These are phyloP conservation scores for Pythium grandisporangium DNA, from an alignment of 352 stramenopile genomes.

Conservation along the genomic window DNA sequence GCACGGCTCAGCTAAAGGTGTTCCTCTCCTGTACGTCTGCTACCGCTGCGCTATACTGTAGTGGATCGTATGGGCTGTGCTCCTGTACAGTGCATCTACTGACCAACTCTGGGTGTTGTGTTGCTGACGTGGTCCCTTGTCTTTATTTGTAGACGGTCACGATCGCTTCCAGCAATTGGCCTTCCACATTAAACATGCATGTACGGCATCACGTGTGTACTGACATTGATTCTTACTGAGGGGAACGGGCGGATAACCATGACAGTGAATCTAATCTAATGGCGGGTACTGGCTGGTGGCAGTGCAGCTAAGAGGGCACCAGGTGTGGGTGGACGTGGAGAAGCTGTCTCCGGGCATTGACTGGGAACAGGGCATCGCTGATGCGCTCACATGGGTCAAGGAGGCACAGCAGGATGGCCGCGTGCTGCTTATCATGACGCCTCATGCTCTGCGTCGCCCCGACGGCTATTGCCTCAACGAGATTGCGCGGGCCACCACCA, in stretches of 20 bases:
- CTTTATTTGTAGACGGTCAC: constrained; percentile 43
- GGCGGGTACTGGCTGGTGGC: no score
- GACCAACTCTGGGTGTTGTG: neutral
- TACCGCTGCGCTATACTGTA: neutral
- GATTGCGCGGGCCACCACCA: constrained; percentile 47
- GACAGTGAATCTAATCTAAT: no score
- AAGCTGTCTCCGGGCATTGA: constrained; percentile 56
- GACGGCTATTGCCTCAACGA: constrained; percentile 79
- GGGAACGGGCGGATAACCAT: no score
- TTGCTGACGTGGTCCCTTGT: no score
- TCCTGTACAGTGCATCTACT: neutral
- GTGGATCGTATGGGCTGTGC: no score
- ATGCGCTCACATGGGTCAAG: constrained; percentile 52
- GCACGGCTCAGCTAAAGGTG: constrained; percentile 46
- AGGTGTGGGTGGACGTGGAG: constrained; percentile 69
- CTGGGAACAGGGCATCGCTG: constrained; percentile 68
- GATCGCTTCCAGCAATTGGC: constrained; percentile 64
- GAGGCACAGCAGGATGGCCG: constrained; percentile 60
- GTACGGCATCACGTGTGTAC: constrained; percentile 15
- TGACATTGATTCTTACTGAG: neutral
- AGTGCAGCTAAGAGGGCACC: constrained; percentile 57
- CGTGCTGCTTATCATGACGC: constrained; percentile 72
- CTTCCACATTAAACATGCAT: constrained; percentile 52
- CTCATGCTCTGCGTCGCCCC: constrained; percentile 54
- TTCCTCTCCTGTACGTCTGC: constrained; percentile 52